Evolutionary conservation across 2,329 filamentous ascomycete genomes (phyloP), one percentile per base, ranked within the genome.

Genomic region (Emmonsiellopsis sp.): DNA sequence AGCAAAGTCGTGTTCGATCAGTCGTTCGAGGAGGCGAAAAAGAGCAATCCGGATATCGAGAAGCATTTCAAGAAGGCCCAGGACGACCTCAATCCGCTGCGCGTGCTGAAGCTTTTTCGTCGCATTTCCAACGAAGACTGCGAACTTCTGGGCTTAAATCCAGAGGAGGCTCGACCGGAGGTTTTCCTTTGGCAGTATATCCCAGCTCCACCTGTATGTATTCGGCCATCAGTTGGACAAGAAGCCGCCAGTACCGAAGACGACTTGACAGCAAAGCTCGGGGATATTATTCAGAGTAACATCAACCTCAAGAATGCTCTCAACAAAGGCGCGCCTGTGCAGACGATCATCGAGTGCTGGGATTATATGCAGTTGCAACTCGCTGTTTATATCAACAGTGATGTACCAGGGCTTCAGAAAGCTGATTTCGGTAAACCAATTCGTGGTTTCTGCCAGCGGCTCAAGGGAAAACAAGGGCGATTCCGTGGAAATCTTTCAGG

Each of bases 171-270:
- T 9, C 81, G 91, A 15, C 93, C 93, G 0, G 93, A 98, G 67
- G 95, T 95, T 84, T 94, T 97, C 68, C 83, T 98, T 44, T 98
- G 93, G 93, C 91, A 95, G 66, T 95, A 90, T 64, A 79, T 98
- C 37, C 93, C 93, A 1, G 92, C 92, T 0, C 92, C 93, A 1
- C 93, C 93, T 0, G 88, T 97, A 5, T 94, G 89, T 61, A 95
- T 98, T 63, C 81, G 93, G 55, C 93, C 93, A 0, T 96, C 91
- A 0, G 93, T 98, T 15, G 86, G 86, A 32, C 93, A 97, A 69
- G 93, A 97, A 58, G 88, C 83, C 56, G 87, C 91, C 3, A 96
- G 89, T 59, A 98, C 89, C 16, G 93, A 98, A 69, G 93, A 98
- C 65, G 93, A 98, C 63, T 81, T 98, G 57, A 98, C 93, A 0